Evolutionary conservation across 768 basidiomycete species (phyloP).

Genomic region (Rhodotorula diobovata): DNA sequence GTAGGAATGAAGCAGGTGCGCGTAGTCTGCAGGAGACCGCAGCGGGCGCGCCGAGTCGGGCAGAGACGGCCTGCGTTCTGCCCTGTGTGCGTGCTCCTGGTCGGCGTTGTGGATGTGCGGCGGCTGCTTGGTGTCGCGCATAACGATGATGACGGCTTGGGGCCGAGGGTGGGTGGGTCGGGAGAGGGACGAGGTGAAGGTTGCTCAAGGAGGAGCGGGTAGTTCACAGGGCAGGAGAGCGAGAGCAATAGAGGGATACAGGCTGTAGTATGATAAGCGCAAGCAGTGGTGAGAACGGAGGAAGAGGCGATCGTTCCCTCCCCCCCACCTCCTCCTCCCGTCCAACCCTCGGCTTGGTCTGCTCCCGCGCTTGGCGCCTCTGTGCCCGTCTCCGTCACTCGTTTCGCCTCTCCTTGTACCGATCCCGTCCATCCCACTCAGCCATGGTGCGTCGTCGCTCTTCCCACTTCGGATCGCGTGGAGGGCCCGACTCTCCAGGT

Average conservation of each 20-base stretch:
- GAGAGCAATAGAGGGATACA: too few species aligned
- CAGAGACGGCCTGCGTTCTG: background rate
- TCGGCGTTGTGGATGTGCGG: background rate
- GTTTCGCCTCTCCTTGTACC: too few species aligned
- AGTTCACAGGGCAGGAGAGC: too few species aligned
- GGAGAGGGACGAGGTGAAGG: background rate
- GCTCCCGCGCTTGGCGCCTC: background rate
- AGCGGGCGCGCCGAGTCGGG: conserved; percentile 1
- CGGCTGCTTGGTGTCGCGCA: background rate
- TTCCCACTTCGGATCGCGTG: too few species aligned
- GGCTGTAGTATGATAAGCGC: too few species aligned
- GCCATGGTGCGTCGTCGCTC: conserved; percentile 3
- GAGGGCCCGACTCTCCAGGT: too few species aligned
- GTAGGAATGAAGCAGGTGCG: conserved; percentile 42
- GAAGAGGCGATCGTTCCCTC: too few species aligned
- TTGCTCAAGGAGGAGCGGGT: background rate
- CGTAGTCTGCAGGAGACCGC: background rate
- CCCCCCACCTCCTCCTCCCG: too few species aligned
- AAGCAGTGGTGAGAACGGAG: too few species aligned
- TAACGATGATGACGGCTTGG: background rate
- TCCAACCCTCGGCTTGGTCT: too few species aligned
- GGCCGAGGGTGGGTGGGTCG: background rate
- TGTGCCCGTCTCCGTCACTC: background rate
- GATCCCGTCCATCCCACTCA: background rate
- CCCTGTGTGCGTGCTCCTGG: background rate